Conservation (phyloP, 768 basidiomycete species). For the Strobilomyces confusus region DNA sequence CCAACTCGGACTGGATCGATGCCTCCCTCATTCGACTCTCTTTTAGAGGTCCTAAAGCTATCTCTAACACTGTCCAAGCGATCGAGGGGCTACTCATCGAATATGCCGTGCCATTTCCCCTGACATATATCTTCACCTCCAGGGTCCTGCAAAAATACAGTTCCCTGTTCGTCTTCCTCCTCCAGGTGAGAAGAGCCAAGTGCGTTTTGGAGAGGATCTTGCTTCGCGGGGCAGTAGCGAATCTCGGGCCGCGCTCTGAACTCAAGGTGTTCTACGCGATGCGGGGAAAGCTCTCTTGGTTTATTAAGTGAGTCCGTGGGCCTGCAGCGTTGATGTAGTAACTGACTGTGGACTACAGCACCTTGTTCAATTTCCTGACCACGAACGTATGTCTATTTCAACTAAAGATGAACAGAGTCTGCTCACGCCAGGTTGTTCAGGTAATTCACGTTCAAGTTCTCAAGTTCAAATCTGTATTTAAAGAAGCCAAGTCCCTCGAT, state of each 20-base stretch:
- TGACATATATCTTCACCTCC: conserved; percentile 74
- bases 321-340: not conserved
- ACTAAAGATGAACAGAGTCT: not conserved
- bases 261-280: conserved; percentile 74
- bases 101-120: conserved; percentile 77
- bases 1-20: conserved; percentile 55
- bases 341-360: conserved; percentile 36
- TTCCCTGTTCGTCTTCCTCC: conserved; percentile 63
- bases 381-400: conserved; percentile 53
- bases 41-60: conserved; percentile 52
- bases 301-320: conserved; percentile 63
- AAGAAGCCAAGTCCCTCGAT: conserved; percentile 59
- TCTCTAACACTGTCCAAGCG: conserved; percentile 53
- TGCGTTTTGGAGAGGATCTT: conserved; percentile 65
- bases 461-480: conserved; percentile 55
- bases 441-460: conserved; percentile 63
- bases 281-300: conserved; percentile 77
- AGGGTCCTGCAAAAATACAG: conserved; percentile 53
- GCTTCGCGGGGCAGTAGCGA: conserved; percentile 47
- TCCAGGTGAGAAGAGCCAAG: conserved; percentile 75
- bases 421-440: conserved; percentile 33
- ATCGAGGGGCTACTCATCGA: conserved; percentile 69
- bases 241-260: conserved; percentile 38
- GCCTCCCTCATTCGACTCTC: conserved; percentile 68
- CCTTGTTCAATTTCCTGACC: conserved; percentile 64